These are phyloP conservation scores for Pestalotiopsis sp. DNA, from an alignment of 2,329 filamentous ascomycete genomes.

Conservation along the genomic window DNA sequence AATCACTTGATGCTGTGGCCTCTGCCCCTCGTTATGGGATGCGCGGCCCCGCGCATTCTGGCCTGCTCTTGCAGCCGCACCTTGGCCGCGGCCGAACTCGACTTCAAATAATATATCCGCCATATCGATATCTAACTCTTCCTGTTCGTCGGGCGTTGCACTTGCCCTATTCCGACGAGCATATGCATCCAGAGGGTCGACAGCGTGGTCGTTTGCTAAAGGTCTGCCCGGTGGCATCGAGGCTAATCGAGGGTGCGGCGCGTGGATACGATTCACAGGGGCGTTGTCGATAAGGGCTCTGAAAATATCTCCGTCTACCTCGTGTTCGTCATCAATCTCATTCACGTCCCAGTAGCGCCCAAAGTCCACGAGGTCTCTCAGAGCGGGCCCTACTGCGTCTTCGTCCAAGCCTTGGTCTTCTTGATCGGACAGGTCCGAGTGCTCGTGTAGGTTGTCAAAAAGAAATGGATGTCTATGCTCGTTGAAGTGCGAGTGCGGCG, in stretches of 20 bases:
- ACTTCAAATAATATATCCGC: constrained; percentile 12
- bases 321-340: constrained; percentile 7
- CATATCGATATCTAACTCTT: neutral
- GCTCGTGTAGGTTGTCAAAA: neutral
- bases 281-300: neutral
- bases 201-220: neutral
- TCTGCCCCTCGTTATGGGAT: neutral
- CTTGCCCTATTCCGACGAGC: too few species aligned
- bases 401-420: constrained; percentile 6
- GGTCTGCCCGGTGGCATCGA: neutral
- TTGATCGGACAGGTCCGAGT: neutral
- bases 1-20: constrained; percentile 7
- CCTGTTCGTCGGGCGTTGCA: too few species aligned
- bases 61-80: neutral
- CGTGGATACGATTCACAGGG: too few species aligned
- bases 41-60: neutral
- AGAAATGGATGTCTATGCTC: neutral
- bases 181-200: neutral
- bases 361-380: neutral
- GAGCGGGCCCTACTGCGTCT: constrained; percentile 4
- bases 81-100: constrained; percentile 2
- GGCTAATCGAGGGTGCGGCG: neutral
- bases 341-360: neutral
- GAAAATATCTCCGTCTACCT: constrained; percentile 11
- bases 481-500: neutral